These are phyloP conservation scores for Solanum virginianum DNA, from an alignment of 257 asterid genomes.

Conservation along the genomic window DNA sequence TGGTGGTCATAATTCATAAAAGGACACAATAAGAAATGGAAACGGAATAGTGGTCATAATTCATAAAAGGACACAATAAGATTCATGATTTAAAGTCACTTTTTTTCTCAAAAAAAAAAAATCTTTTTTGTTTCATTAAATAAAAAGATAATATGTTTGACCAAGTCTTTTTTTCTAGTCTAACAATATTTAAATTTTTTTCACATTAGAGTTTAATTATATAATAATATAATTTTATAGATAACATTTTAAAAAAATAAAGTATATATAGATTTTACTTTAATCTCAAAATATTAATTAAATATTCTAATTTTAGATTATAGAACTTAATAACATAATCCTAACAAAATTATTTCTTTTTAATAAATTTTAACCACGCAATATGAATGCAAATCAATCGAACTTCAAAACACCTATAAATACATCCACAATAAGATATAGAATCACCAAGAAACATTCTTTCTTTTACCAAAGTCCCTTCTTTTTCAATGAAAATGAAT, in stretches of 20 bases:
- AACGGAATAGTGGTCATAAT: not conserved
- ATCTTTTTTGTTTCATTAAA: not conserved
- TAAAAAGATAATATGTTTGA: not conserved
- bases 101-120: not conserved
- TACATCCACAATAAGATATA: not conserved
- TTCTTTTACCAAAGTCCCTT: not conserved
- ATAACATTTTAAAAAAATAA: accelerated
- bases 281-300: too few relatives aligned
- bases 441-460: not conserved
- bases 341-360: not conserved
- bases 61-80: not conserved
- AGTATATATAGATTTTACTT: not conserved
- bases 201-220: not conserved
- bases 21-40: not conserved
- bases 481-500: not conserved
- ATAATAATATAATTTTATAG: not conserved
- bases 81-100: not conserved
- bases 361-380: not conserved
- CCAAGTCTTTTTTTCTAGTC: not conserved
- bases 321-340: not conserved
- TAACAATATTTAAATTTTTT: not conserved
- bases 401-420: not conserved
- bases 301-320: not conserved
- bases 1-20: not conserved
- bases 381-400: accelerated